A percentile compares a stretch with the other conserved stretches of the same genome.
These are phyloP conservation scores for Sugiyamaella marilandica DNA, from an alignment of 805 yeast species.

Conservation along the genomic window DNA sequence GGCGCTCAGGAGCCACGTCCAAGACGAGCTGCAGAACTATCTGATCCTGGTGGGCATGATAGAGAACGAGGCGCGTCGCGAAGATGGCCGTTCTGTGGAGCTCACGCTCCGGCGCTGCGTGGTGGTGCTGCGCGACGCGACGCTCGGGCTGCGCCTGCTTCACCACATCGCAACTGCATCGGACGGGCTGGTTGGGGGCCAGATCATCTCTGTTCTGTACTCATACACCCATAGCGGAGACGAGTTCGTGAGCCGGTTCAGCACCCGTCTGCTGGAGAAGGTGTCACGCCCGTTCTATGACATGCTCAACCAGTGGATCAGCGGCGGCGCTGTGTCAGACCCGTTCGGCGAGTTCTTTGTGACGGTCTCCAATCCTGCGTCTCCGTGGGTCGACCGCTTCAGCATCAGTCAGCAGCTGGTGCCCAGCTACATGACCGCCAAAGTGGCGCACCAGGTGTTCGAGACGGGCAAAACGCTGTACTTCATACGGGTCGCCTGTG, in stretches of 20 bases:
- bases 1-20: constrained; percentile 52
- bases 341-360: constrained; percentile 62
- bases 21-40: constrained; percentile 40
- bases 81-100: constrained; percentile 21
- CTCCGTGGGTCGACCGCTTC: constrained; percentile 25
- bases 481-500: constrained; percentile 61
- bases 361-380: constrained; percentile 16
- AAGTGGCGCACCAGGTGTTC: constrained; percentile 27
- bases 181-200: constrained; percentile 38
- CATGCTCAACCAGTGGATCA: constrained; percentile 60
- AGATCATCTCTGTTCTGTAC: constrained; percentile 51
- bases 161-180: constrained; percentile 38
- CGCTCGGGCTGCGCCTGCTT: constrained; percentile 55
- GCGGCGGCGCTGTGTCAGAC: constrained; percentile 57
- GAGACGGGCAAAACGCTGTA: constrained; percentile 65
- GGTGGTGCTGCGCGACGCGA: constrained; percentile 45
- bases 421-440: constrained; percentile 36
- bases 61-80: constrained; percentile 36
- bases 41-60: constrained; percentile 41
- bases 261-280: constrained; percentile 42
- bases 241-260: constrained; percentile 39
- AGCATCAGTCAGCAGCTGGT: constrained; percentile 26
- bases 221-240: constrained; percentile 63
- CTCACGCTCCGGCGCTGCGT: constrained; percentile 33
- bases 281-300: constrained; percentile 57